Base-by-base conservation (phyloP, 345 rosid genomes). In the Boechera divaricarpa region DNA sequence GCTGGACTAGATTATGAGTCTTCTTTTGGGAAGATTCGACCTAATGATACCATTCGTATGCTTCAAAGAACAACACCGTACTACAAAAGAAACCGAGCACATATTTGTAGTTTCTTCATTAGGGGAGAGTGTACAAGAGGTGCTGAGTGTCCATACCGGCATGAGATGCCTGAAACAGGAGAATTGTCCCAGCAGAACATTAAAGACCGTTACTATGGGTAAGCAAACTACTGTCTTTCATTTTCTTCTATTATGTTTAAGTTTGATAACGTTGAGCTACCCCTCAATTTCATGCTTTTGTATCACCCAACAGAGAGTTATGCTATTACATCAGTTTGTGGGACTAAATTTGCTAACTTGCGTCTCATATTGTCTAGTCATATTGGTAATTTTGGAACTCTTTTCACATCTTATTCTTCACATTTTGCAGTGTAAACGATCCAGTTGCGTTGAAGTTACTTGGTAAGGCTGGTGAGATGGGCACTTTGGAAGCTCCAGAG, bases 71-170 rank as follows among this genome's bases (percentile, higher is more conserved):
- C 97, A 45, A 82, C 89, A 10, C 98, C 97, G 6, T 94, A 91
- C 77, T 91, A 91, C 75, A 91, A 91, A 79, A 84, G 98, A 68
- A 91, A 91, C 54, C 63, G 96, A 72, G 94, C 98, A 24, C 97
- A 90, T 83, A 85, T 94, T 76, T 94, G 98, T 87, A 94, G 97
- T 83, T 94, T 94, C 81, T 94, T 75, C 63, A 84, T 90, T 48
- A 86, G 97, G 26, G 98, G 98, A 51, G 97, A 94, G 80, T 92
- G 98, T 78, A 92, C 97, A 49, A 82, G 98, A 86, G 98, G 98
- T 79, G 90, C 87, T 16, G 98, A 94, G 74, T 94, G 98, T 78
- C 98, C 97, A 56, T 94, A 92, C 64, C 82, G 98, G 66, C 98
- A 94, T 69, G 97, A 94, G 87, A 92, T 94, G 97, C 97, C 98